A percentile compares a stretch with the other conserved stretches of the same genome.
Evolutionary conservation across 2,329 filamentous ascomycete genomes (phyloP).

Genomic region (Paecilomyces niveus): DNA sequence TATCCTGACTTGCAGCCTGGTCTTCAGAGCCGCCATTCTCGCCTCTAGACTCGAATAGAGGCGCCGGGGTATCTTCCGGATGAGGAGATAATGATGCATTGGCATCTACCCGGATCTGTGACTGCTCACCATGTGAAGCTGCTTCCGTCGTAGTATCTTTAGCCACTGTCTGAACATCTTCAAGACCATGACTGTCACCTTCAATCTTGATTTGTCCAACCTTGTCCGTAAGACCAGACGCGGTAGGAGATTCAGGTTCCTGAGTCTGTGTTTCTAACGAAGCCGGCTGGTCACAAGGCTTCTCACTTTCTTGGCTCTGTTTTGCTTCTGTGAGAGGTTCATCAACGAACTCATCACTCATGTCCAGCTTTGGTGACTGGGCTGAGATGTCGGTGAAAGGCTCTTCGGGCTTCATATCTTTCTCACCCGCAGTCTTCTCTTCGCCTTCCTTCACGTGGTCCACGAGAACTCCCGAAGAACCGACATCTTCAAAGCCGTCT

Average conservation of each 20-base stretch:
- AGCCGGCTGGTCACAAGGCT: conserved; percentile 10
- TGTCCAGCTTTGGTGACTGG: conserved; percentile 44
- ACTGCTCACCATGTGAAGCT: background rate
- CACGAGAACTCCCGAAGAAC: conserved; percentile 59
- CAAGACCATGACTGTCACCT: conserved; percentile 47
- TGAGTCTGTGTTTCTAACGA: conserved; percentile 13
- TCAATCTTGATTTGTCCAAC: conserved; percentile 54
- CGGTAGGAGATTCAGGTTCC: conserved; percentile 43
- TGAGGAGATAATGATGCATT: conserved; percentile 42
- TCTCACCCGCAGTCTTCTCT: conserved; percentile 39
- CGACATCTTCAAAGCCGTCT: conserved; percentile 90
- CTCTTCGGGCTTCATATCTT: conserved; percentile 15
- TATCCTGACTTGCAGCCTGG: conserved; percentile 8
- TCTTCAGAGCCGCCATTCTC: conserved; percentile 14
- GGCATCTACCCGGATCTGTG: background rate
- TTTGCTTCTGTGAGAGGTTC: conserved; percentile 65
- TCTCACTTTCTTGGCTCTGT: conserved; percentile 7
- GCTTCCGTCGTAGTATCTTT: conserved; percentile 2
- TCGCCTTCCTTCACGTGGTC: conserved; percentile 66
- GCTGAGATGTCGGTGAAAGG: conserved; percentile 11
- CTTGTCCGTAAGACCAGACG: conserved; percentile 48
- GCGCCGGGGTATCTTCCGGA: conserved; percentile 61
- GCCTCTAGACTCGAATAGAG: conserved; percentile 50
- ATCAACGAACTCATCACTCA: conserved; percentile 68
- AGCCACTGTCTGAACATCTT: conserved; percentile 22